phyloP scores from a whole-genome alignment of 73 alveolate species.

The Loxodes magnus region DNA sequence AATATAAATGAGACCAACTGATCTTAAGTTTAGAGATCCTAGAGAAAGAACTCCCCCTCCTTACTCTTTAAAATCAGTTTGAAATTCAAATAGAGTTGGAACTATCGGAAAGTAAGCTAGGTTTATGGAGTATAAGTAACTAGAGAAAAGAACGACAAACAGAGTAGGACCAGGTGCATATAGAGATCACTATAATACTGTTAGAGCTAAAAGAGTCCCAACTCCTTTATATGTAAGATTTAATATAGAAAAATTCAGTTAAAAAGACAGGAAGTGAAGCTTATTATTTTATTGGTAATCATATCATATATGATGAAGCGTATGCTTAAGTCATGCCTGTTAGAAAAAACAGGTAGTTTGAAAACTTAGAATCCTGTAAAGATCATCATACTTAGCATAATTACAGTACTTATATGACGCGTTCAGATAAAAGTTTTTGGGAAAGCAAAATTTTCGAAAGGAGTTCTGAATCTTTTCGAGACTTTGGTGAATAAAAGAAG shows the following conservation, averaged over 20 bases:
- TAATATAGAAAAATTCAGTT: background rate
- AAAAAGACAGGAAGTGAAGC: background rate
- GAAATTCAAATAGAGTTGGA: too few relatives aligned
- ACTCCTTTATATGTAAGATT: background rate
- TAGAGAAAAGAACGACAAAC: background rate
- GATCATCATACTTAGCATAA: background rate
- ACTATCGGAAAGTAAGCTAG: too few relatives aligned
- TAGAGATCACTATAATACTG: background rate
- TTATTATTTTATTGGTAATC: background rate
- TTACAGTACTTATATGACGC: slow-evolving; percentile 6
- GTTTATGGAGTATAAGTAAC: background rate
- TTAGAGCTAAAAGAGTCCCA: background rate
- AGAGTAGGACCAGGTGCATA: slow-evolving; percentile 10
- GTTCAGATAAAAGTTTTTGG: background rate
- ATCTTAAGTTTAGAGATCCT: too few relatives aligned
- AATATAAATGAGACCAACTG: too few relatives aligned
- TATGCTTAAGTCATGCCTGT: background rate
- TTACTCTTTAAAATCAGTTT: too few relatives aligned
- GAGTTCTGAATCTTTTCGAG: background rate
- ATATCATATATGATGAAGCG: background rate
- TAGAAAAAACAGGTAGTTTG: background rate
- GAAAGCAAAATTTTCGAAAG: slow-evolving; percentile 2
- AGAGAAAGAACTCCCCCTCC: too few relatives aligned
- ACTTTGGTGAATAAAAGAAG: background rate
- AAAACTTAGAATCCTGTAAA: background rate